A percentile compares a stretch with the other conserved stretches of the same genome.
These are phyloP conservation scores for Copromyces sp. DNA, from an alignment of 495 filamentous ascomycete genomes.

Conservation along the genomic window DNA sequence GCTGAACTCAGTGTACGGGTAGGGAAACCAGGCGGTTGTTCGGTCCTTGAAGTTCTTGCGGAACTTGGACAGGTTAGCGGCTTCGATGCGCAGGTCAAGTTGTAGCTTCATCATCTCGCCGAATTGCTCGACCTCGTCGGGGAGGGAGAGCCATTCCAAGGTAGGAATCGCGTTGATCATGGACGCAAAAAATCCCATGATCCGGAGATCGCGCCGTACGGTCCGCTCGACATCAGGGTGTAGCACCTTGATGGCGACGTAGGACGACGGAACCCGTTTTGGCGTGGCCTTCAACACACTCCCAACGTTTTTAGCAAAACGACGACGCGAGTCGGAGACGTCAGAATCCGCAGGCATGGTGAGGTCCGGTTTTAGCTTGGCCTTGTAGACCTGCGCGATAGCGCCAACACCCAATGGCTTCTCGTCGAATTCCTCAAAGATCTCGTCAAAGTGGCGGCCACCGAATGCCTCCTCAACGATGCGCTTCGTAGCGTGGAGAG, in stretches of 20 bases:
- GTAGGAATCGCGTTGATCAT: constrained; percentile 82
- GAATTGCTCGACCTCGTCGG: constrained; percentile 88
- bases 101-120: constrained; percentile 98
- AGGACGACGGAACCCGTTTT: constrained; percentile 75
- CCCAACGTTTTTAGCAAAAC: constrained; percentile 58
- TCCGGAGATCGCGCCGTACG: constrained; percentile 78
- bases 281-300: constrained; percentile 76
- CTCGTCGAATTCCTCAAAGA: constrained; percentile 95
- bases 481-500: constrained; percentile 65
- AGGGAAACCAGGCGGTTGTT: constrained; percentile 91
- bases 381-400: constrained; percentile 96
- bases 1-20: constrained; percentile 81
- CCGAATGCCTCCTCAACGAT: constrained; percentile 75
- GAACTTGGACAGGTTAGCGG: constrained; percentile 80
- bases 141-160: constrained; percentile 94
- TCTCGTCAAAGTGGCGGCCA: constrained; percentile 70
- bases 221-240: constrained; percentile 85
- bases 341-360: constrained; percentile 50
- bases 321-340: constrained; percentile 51
- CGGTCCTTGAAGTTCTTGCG: constrained; percentile 82
- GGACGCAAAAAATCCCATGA: constrained; percentile 89
- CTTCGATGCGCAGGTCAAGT: constrained; percentile 89
- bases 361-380: constrained; percentile 76
- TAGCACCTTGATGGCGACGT: constrained; percentile 94
- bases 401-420: constrained; percentile 87